These are phyloP conservation scores for Fusarium pseudonygamai DNA, from an alignment of 2,329 filamentous ascomycete genomes.

Conservation along the genomic window DNA sequence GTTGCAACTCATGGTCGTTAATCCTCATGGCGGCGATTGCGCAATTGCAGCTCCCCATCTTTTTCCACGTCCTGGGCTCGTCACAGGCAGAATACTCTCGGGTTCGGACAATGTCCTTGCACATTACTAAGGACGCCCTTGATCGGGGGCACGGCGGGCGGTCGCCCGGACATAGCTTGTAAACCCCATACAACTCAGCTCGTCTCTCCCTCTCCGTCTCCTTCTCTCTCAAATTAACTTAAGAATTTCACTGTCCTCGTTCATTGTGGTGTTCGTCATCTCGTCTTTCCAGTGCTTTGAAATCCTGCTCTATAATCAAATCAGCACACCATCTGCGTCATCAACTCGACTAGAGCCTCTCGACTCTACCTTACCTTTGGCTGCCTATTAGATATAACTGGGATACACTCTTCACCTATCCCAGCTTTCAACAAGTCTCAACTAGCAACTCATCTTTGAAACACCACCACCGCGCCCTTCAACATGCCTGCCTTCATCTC, in stretches of 20 bases:
- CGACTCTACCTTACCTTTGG: constrained; percentile 15
- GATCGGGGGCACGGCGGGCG: constrained; percentile 39
- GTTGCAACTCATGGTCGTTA: constrained; percentile 44
- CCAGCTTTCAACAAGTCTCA: constrained; percentile 38
- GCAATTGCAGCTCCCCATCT: constrained; percentile 47
- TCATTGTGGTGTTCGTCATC: constrained; percentile 34
- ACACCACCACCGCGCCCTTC: constrained; percentile 37
- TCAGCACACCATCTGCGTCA: constrained; percentile 41
- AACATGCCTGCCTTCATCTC: constrained; percentile 50
- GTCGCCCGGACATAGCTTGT: constrained; percentile 43
- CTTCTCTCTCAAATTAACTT: constrained; percentile 28
- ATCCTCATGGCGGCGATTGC: constrained; percentile 49
- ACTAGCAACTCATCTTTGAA: constrained; percentile 15
- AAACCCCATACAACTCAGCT: constrained; percentile 35
- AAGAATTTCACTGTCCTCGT: constrained; percentile 42
- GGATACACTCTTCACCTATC: constrained; percentile 23
- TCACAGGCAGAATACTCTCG: constrained; percentile 34
- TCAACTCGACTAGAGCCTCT: constrained; percentile 25
- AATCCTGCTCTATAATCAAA: constrained; percentile 28
- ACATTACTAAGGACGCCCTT: constrained; percentile 42
- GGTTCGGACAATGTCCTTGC: constrained; percentile 34
- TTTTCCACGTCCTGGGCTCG: constrained; percentile 34
- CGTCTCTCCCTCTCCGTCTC: constrained; percentile 21
- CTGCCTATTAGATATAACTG: constrained; percentile 30
- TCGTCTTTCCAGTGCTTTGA: constrained; percentile 33